A percentile compares a stretch with the other conserved stretches of the same genome.
Conservation (phyloP, 1,284 basidiomycete genomes). For the Porodaedalea pini region DNA sequence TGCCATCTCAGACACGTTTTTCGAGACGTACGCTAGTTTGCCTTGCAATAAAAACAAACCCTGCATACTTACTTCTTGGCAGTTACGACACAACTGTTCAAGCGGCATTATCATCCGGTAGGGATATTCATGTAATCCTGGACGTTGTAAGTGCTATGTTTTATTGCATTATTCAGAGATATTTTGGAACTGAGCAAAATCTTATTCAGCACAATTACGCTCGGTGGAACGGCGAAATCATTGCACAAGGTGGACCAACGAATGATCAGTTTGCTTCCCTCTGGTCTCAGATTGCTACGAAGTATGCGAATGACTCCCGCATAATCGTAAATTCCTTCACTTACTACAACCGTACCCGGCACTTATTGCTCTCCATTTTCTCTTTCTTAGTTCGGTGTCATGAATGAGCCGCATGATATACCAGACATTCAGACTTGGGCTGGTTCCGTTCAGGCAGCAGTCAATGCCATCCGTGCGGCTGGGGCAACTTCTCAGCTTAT, state of each 20-base stretch:
- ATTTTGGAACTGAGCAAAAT: conserved; percentile 7
- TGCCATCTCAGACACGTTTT: conserved; percentile 30
- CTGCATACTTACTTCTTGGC: conserved; percentile 10
- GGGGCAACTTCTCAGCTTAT: conserved; percentile 41
- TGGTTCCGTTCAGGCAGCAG: conserved; percentile 24
- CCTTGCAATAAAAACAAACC: neutral
- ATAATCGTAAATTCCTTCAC: conserved; percentile 29
- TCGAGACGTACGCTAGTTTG: conserved; percentile 14
- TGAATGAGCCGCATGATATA: conserved; percentile 27
- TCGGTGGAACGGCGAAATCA: conserved; percentile 24
- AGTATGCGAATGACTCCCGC: conserved; percentile 30
- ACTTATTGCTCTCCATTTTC: neutral
- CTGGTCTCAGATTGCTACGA: conserved; percentile 34
- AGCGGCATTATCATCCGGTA: conserved; percentile 27
- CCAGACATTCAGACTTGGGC: conserved; percentile 21
- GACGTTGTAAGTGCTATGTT: conserved; percentile 26
- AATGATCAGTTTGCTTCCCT: conserved; percentile 31
- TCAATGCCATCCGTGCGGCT: conserved; percentile 25
- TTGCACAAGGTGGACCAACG: conserved; percentile 35
- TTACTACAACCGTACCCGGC: neutral
- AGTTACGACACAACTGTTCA: conserved; percentile 27
- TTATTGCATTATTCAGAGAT: neutral
- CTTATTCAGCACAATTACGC: conserved; percentile 31
- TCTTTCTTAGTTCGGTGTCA: conserved; percentile 23
- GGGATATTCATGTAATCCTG: conserved; percentile 30